Conservation (phyloP, 495 filamentous ascomycete genomes). For the Achaetomiella virescens region DNA sequence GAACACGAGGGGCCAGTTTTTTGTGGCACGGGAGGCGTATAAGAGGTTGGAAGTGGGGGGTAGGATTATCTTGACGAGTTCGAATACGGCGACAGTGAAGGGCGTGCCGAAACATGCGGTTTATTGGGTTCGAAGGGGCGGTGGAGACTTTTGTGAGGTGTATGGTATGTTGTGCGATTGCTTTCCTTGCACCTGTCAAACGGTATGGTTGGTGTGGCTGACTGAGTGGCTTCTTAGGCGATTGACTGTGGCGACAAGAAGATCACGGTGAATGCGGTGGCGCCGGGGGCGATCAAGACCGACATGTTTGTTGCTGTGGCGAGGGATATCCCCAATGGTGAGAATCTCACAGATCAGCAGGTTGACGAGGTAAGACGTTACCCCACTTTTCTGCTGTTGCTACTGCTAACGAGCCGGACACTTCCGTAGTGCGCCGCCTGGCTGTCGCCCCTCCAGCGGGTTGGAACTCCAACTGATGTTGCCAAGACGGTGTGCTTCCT, state of each 20-base stretch:
- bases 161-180: background rate
- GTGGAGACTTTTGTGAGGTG: conserved; percentile 14
- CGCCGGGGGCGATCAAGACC: conserved; percentile 70
- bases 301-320: too few species aligned
- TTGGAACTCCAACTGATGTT: conserved; percentile 52
- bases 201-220: too few species aligned
- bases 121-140: conserved; percentile 51
- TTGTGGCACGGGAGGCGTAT: conserved; percentile 60
- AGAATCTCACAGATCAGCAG: too few species aligned
- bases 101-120: conserved; percentile 53
- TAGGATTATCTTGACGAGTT: conserved; percentile 52
- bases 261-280: conserved; percentile 72
- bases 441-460: conserved; percentile 48
- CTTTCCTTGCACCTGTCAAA: too few species aligned
- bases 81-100: conserved; percentile 53
- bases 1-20: conserved; percentile 70
- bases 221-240: too few species aligned
- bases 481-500: conserved; percentile 55
- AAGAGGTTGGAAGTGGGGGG: conserved; percentile 51
- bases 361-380: too few species aligned
- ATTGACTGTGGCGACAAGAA: conserved; percentile 64
- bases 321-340: too few species aligned
- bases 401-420: too few species aligned
- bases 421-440: conserved; percentile 39
- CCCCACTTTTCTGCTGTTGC: too few species aligned